Conservation (phyloP, 805 yeast genomes). For the Kregervanrija pseudodelftensis region DNA sequence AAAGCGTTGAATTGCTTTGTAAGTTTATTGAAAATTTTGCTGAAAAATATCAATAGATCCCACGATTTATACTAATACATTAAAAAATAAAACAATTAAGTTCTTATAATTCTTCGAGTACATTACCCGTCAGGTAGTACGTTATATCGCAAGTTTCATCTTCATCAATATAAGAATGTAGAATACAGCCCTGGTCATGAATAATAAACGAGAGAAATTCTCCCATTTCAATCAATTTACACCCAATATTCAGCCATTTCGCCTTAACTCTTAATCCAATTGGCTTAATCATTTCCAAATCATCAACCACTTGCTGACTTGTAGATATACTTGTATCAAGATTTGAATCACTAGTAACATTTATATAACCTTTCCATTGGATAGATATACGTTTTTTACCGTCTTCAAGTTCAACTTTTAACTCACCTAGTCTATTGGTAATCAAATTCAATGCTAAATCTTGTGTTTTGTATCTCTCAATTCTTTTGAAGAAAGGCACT, state of each 20-base stretch:
- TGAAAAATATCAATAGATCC: slow-evolving; percentile 21
- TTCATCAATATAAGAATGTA: slow-evolving; percentile 63
- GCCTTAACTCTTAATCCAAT: slow-evolving; percentile 44
- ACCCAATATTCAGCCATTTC: slow-evolving; percentile 64
- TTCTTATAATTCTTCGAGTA: slow-evolving; percentile 1
- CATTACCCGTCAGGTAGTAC: slow-evolving; percentile 39
- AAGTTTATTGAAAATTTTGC: slow-evolving; percentile 58
- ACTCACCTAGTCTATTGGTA: slow-evolving; percentile 42
- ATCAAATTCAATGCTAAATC: slow-evolving; percentile 40
- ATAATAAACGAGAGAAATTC: slow-evolving; percentile 54
- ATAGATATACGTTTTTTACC: slow-evolving; percentile 48
- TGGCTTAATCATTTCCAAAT: slow-evolving; percentile 21
- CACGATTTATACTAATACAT: not conserved
- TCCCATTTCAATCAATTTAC: slow-evolving; percentile 53
- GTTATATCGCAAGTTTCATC: slow-evolving; percentile 57
- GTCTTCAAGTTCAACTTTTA: slow-evolving; percentile 47
- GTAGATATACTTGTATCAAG: not conserved
- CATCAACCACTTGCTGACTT: slow-evolving; percentile 3
- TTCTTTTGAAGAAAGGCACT: slow-evolving; percentile 45
- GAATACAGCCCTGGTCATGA: slow-evolving; percentile 42
- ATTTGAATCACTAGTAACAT: not conserved
- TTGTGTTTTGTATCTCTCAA: slow-evolving; percentile 56
- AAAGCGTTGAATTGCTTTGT: slow-evolving; percentile 51
- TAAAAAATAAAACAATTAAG: not conserved
- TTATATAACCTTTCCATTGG: slow-evolving; percentile 46